Evolutionary conservation across 2,329 filamentous ascomycete genomes (phyloP).

Genomic region (Acrocalymma vagum): DNA sequence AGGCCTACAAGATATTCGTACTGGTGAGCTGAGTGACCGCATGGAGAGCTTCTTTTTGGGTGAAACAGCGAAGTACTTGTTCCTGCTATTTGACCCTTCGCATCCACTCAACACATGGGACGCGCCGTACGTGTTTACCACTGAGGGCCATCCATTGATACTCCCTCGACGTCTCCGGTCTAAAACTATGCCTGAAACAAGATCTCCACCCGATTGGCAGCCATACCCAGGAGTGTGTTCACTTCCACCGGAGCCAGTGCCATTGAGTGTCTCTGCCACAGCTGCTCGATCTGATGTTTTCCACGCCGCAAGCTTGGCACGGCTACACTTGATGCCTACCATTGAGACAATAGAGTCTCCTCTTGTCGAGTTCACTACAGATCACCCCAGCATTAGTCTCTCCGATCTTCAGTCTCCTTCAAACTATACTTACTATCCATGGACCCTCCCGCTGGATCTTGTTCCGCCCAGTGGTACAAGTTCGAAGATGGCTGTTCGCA

Average conservation of each 20-base stretch:
- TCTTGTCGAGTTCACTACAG: constrained; percentile 61
- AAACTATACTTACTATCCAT: constrained; percentile 89
- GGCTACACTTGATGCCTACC: constrained; percentile 77
- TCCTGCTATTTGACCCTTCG: constrained; percentile 83
- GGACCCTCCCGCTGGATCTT: constrained; percentile 82
- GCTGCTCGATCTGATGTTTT: constrained; percentile 84
- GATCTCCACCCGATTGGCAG: constrained; percentile 17
- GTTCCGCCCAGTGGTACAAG: constrained; percentile 82
- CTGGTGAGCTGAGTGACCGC: constrained; percentile 87
- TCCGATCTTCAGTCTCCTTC: constrained; percentile 67
- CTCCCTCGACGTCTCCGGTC: constrained; percentile 65
- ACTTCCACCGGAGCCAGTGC: constrained; percentile 63
- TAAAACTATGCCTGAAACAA: constrained; percentile 10
- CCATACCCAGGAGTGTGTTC: constrained; percentile 69
- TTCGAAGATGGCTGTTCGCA: constrained; percentile 72
- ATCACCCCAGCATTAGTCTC: constrained; percentile 63
- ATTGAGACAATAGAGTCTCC: constrained; percentile 65
- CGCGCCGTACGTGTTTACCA: constrained; percentile 90
- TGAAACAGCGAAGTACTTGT: constrained; percentile 95
- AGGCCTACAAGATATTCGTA: constrained; percentile 68
- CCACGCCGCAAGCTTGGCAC: constrained; percentile 85
- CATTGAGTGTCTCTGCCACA: constrained; percentile 79
- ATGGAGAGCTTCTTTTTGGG: constrained; percentile 99
- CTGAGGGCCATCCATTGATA: constrained; percentile 91
- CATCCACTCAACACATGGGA: constrained; percentile 91